Percentiles rank a stretch among this genome's conserved stretches.
Evolutionary conservation across 768 basidiomycete genomes (phyloP).

Genomic region (Tylopilus rubrobrunneus): DNA sequence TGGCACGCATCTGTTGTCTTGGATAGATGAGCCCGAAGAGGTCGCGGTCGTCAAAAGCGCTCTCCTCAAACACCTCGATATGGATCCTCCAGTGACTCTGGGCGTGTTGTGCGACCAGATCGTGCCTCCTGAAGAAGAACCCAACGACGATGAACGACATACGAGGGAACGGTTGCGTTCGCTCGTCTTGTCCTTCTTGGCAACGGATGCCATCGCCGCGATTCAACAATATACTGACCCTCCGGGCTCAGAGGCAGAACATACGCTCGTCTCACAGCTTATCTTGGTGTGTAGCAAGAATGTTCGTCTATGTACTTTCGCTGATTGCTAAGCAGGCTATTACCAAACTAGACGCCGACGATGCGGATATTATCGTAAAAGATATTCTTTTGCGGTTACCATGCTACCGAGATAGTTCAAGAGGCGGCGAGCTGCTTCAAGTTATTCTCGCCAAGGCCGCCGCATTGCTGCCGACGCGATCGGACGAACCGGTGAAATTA

Average conservation of each 20-base stretch:
- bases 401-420: constrained; percentile 36
- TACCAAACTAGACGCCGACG: constrained; percentile 37
- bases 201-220: constrained; percentile 44
- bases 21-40: constrained; percentile 62
- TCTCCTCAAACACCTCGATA: constrained; percentile 57
- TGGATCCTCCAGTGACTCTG: constrained; percentile 58
- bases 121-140: constrained; percentile 43
- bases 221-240: constrained; percentile 44
- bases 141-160: constrained; percentile 55
- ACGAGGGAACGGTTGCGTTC: constrained; percentile 55
- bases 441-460: constrained; percentile 36
- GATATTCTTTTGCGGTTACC: constrained; percentile 50
- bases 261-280: constrained; percentile 44
- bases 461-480: constrained; percentile 30
- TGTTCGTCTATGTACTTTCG: background rate
- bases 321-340: constrained; percentile 41
- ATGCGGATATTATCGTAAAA: constrained; percentile 47
- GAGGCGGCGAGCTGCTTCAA: constrained; percentile 39
- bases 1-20: constrained; percentile 11
- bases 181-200: constrained; percentile 59
- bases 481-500: constrained; percentile 31
- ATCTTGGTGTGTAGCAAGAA: constrained; percentile 40
- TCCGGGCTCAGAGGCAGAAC: constrained; percentile 43
- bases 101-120: constrained; percentile 70
- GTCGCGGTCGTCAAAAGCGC: constrained; percentile 58